Conservation (phyloP, 108 stramenopile genomes). For the Chaetoceros tenuissimus region DNA sequence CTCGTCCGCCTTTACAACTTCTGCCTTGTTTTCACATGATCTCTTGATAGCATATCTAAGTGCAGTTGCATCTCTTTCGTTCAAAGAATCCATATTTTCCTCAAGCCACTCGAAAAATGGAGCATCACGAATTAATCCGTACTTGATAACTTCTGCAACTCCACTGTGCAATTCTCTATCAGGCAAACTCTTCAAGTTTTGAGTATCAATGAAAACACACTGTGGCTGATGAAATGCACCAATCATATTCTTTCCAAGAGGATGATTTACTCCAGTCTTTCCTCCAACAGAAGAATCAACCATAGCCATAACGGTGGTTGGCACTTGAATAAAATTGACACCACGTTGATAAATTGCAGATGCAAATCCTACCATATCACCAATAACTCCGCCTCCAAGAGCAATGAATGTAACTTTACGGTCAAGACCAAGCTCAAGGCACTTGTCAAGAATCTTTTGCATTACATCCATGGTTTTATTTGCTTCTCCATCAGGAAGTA, state of each 20-base stretch:
- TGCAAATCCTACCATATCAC: constrained; percentile 98
- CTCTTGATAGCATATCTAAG: constrained; percentile 77
- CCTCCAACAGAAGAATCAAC: constrained; percentile 96
- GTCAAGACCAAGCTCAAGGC: constrained; percentile 65
- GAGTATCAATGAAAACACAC: constrained; percentile 87
- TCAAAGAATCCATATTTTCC: constrained; percentile 65
- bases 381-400: constrained; percentile 96
- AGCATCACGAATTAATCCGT: constrained; percentile 87
- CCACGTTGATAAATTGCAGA: constrained; percentile 95
- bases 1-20: constrained; percentile 94
- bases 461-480: constrained; percentile 62
- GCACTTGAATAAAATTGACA: constrained; percentile 92
- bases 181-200: constrained; percentile 78
- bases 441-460: constrained; percentile 61
- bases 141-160: constrained; percentile 93
- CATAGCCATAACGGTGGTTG: constrained; percentile 99
- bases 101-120: constrained; percentile 94
- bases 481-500: constrained; percentile 83
- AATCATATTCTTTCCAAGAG: constrained; percentile 97
- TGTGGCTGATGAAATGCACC: constrained; percentile 98
- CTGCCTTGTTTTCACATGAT: constrained; percentile 93
- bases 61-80: constrained; percentile 67
- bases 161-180: constrained; percentile 92
- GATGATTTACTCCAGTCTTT: constrained; percentile 97
- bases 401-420: constrained; percentile 91